phyloP scores from a whole-genome alignment of 495 filamentous ascomycete genomes.

The Achaetomiella virescens region DNA sequence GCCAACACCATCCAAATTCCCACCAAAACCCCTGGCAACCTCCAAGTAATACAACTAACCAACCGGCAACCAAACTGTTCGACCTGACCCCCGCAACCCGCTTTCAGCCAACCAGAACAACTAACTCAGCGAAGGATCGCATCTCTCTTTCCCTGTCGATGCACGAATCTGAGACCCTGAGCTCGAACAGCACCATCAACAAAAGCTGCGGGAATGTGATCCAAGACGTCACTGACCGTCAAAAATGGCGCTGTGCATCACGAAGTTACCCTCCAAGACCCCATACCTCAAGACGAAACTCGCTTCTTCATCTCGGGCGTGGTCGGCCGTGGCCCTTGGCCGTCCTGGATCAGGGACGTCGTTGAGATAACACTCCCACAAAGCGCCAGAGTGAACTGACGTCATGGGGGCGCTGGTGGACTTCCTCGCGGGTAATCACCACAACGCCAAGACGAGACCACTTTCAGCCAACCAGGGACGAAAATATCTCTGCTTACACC shows the following conservation, averaged over 20 bases:
- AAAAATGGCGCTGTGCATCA: neutral
- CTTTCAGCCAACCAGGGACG: too few species aligned
- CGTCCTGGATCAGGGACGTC: neutral
- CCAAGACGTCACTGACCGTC: neutral
- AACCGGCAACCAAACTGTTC: neutral
- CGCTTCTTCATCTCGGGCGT: neutral
- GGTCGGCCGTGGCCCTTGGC: neutral
- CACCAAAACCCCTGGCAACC: too few species aligned
- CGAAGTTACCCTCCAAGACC: neutral
- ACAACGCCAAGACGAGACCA: neutral
- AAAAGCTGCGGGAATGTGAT: neutral
- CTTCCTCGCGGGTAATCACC: neutral
- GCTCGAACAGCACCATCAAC: neutral
- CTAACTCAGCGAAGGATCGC: neutral
- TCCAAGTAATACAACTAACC: neutral
- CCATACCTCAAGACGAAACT: neutral
- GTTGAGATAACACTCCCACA: constrained; percentile 3
- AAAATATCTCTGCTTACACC: too few species aligned
- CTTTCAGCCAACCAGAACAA: neutral
- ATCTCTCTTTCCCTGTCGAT: neutral
- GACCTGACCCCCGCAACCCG: constrained; percentile 1
- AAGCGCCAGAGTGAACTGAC: neutral
- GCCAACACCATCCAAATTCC: neutral
- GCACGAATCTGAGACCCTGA: too few species aligned
- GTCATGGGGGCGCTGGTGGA: neutral